Evolutionary conservation across 1,284 basidiomycete species (phyloP).

Genomic region (Ceratorhiza oryzae-sativae): DNA sequence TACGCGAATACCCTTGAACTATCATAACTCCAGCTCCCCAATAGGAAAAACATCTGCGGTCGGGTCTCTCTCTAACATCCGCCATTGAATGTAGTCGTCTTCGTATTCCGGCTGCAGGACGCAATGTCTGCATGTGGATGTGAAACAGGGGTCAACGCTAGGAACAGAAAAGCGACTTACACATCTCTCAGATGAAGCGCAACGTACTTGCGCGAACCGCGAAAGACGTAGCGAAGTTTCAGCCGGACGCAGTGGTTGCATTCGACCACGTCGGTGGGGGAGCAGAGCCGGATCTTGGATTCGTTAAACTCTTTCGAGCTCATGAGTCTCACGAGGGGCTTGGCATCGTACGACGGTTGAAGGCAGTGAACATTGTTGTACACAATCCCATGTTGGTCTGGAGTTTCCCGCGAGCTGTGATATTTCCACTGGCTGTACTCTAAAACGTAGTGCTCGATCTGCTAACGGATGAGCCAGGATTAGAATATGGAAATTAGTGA

Average conservation of each 20-base stretch:
- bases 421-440: constrained; percentile 13
- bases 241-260: constrained; percentile 13
- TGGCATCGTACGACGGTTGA: neutral
- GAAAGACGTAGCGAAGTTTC: constrained; percentile 3
- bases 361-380: constrained; percentile 27
- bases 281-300: neutral
- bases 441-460: constrained; percentile 24
- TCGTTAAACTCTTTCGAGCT: constrained; percentile 10
- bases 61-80: constrained; percentile 12
- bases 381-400: neutral
- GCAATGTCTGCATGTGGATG: constrained; percentile 4
- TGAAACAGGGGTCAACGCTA: neutral
- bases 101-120: constrained; percentile 20
- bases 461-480: neutral
- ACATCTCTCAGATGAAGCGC: constrained; percentile 21
- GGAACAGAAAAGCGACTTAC: neutral
- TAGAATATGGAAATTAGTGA: neutral
- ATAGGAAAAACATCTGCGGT: constrained; percentile 15
- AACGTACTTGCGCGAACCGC: constrained; percentile 17
- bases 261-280: constrained; percentile 6
- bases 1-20: neutral
- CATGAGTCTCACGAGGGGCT: constrained; percentile 29
- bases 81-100: constrained; percentile 21
- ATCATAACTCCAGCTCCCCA: constrained; percentile 18
- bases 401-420: constrained; percentile 1